These are phyloP conservation scores for Colletotrichum noveboracense DNA, from an alignment of 2,329 filamentous ascomycete species.

Conservation along the genomic window DNA sequence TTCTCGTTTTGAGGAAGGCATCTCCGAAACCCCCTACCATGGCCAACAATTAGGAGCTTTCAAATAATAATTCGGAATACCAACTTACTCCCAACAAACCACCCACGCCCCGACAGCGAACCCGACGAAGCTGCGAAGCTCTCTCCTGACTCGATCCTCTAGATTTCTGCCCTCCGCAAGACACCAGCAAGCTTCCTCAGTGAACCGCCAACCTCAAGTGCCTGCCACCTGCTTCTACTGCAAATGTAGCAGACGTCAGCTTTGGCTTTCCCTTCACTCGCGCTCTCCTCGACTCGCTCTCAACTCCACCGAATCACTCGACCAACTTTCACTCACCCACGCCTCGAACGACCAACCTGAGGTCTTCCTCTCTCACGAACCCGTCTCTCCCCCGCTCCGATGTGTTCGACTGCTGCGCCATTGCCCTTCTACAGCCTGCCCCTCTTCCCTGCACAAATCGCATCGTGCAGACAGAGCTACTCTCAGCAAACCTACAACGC, in stretches of 20 bases:
- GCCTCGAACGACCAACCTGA: not conserved
- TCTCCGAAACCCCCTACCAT: not conserved
- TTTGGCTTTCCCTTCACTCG: not conserved
- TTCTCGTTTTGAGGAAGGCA: not conserved
- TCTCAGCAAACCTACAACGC: not conserved
- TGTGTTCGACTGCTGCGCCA: conserved; percentile 28
- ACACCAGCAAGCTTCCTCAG: not conserved
- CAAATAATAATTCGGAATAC: not conserved
- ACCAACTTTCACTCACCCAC: not conserved
- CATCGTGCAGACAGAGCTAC: conserved; percentile 13
- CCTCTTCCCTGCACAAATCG: conserved; percentile 19
- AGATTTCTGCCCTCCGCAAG: not conserved
- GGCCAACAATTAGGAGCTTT: not conserved
- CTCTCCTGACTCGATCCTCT: not conserved
- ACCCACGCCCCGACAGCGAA: not conserved
- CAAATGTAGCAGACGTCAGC: conserved; percentile 1
- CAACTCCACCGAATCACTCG: not conserved
- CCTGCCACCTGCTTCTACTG: not conserved
- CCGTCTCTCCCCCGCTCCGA: conserved; percentile 21
- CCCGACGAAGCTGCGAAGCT: not conserved
- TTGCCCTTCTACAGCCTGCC: conserved; percentile 20
- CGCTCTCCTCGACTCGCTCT: not conserved
- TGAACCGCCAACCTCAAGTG: not conserved
- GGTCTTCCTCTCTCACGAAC: not conserved
- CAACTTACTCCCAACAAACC: not conserved